These are phyloP conservation scores for Lichtheimia corymbifera DNA, from an alignment of 371 early-diverging fungal species.

Conservation along the genomic window DNA sequence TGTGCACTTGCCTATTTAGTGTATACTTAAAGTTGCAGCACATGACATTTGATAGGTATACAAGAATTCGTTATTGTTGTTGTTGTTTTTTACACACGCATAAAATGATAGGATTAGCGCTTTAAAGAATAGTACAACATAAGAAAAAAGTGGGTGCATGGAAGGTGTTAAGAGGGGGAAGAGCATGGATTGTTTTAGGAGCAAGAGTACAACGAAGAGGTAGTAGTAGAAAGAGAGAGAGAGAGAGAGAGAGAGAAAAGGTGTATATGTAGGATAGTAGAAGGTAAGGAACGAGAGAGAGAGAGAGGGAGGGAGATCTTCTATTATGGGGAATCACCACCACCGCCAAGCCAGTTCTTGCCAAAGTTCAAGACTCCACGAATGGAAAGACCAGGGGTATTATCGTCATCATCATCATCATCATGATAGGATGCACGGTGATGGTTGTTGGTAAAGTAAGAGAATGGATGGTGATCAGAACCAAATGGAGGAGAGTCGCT, in stretches of 20 bases:
- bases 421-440: constrained; percentile 2
- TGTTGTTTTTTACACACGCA: neutral
- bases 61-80: too few species aligned
- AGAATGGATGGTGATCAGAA: constrained; percentile 42
- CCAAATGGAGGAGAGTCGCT: constrained; percentile 34
- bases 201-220: neutral
- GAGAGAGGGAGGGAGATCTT: neutral
- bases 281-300: neutral
- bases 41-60: too few species aligned
- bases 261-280: neutral
- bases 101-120: constrained; percentile 1
- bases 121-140: constrained; percentile 5
- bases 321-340: neutral
- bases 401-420: constrained; percentile 8
- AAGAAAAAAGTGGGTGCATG: neutral
- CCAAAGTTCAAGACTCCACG: constrained; percentile 29
- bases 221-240: too few species aligned
- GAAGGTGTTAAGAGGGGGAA: constrained; percentile 4
- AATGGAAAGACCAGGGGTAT: constrained; percentile 16
- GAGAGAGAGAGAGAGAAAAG: neutral
- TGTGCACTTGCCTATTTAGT: too few species aligned
- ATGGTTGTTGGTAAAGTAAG: constrained; percentile 28
- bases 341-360: constrained; percentile 24
- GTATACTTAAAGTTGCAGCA: too few species aligned
- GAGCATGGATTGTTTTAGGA: neutral